phyloP scores from a whole-genome alignment of 2,329 filamentous ascomycete genomes.

The Cercospora sojina region DNA sequence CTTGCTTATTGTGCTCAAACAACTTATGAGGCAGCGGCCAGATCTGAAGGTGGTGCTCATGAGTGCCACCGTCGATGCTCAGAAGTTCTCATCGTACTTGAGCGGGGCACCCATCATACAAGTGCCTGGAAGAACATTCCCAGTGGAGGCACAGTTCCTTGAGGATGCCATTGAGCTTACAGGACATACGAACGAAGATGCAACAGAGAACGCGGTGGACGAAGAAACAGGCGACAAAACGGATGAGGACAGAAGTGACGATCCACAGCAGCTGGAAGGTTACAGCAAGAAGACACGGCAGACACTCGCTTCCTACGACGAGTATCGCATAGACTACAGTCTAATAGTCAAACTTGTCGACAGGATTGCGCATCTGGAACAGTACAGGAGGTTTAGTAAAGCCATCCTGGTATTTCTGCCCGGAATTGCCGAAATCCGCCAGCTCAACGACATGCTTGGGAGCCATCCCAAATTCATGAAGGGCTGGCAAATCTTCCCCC shows the following conservation, averaged over 20 bases:
- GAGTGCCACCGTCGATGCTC: conserved; percentile 94
- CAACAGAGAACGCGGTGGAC: conserved; percentile 50
- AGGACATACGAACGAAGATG: conserved; percentile 66
- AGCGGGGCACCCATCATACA: conserved; percentile 81
- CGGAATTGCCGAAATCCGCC: conserved; percentile 72
- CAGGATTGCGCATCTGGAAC: conserved; percentile 68
- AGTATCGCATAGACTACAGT: conserved; percentile 88
- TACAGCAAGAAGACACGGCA: conserved; percentile 77
- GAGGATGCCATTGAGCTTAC: conserved; percentile 92
- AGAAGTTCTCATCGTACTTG: conserved; percentile 86
- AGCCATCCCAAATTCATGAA: conserved; percentile 72
- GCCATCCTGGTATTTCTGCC: conserved; percentile 94
- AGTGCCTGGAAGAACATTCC: conserved; percentile 90
- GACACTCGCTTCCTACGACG: conserved; percentile 75
- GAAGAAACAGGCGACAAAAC: conserved; percentile 48
- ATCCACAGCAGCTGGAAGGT: conserved; percentile 63
- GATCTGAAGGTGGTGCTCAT: conserved; percentile 93
- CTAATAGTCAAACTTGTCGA: conserved; percentile 77
- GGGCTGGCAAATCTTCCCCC: conserved; percentile 80
- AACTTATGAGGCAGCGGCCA: conserved; percentile 71
- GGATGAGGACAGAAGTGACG: conserved; percentile 44
- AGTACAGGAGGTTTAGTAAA: conserved; percentile 72
- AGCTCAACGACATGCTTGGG: conserved; percentile 77
- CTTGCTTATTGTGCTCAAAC: conserved; percentile 84
- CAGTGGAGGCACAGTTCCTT: conserved; percentile 81